phyloP scores from a whole-genome alignment of 1,139 yeast species.

The Komagataea norvegica region DNA sequence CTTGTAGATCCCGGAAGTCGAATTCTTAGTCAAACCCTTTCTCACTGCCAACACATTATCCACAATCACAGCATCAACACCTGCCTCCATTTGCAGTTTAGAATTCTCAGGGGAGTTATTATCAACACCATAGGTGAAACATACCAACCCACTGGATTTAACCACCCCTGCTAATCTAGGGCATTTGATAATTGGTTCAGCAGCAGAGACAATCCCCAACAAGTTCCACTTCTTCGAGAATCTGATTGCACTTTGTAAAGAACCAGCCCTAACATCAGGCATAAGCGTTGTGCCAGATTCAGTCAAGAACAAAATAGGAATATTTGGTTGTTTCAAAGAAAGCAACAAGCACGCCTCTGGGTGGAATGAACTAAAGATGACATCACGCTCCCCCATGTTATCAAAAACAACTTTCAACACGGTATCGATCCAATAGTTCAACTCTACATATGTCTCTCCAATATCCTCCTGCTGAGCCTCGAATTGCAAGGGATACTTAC shows the following conservation, averaged over 20 bases:
- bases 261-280: conserved; percentile 87
- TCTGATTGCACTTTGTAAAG: conserved; percentile 86
- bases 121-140: conserved; percentile 84
- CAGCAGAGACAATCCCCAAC: conserved; percentile 89
- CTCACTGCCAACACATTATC: conserved; percentile 92
- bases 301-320: conserved; percentile 83
- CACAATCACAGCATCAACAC: conserved; percentile 96
- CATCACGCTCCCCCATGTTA: conserved; percentile 72
- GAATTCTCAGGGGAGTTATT: conserved; percentile 87
- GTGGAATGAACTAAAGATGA: conserved; percentile 89
- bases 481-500: conserved; percentile 93
- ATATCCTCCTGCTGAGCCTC: conserved; percentile 87
- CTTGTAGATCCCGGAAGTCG: conserved; percentile 11
- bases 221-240: conserved; percentile 91
- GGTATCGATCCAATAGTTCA: conserved; percentile 84
- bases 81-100: conserved; percentile 82
- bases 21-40: conserved; percentile 52
- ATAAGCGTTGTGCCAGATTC: conserved; percentile 78
- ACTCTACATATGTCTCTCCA: conserved; percentile 79
- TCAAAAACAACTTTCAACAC: conserved; percentile 79
- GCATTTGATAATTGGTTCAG: conserved; percentile 75
- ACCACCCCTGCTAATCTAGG: conserved; percentile 88
- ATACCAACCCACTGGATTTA: conserved; percentile 84
- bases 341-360: conserved; percentile 87
- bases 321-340: conserved; percentile 88